Conservation (phyloP, 2,329 filamentous ascomycete species). For the Phialemonium atrogriseum region DNA sequence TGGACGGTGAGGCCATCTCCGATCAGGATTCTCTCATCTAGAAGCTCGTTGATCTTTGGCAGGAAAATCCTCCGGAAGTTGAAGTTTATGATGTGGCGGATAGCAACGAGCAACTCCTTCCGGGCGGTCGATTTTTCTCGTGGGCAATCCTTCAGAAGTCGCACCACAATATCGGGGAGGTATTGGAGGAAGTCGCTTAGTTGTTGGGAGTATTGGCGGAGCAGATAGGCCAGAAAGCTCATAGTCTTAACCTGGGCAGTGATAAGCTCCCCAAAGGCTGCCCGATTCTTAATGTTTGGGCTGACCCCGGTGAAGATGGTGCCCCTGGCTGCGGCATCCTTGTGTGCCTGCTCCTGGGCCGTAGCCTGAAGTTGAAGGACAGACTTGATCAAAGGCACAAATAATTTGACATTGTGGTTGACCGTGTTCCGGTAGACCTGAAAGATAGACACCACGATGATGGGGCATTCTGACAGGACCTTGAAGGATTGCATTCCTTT, state of each 20-base stretch:
- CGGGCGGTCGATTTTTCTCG: slow-evolving; percentile 87
- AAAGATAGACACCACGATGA: slow-evolving; percentile 97
- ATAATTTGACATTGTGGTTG: slow-evolving; percentile 75
- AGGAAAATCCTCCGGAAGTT: slow-evolving; percentile 95
- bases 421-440: slow-evolving; percentile 82
- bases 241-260: slow-evolving; percentile 98
- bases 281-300: slow-evolving; percentile 84
- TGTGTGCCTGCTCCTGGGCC: slow-evolving; percentile 86
- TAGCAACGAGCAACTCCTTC: slow-evolving; percentile 92
- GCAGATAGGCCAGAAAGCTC: slow-evolving; percentile 92
- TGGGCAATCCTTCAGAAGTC: slow-evolving; percentile 86
- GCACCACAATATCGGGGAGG: slow-evolving; percentile 82
- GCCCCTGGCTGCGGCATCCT: slow-evolving; percentile 69
- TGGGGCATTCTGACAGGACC: slow-evolving; percentile 93
- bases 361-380: slow-evolving; percentile 84
- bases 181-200: slow-evolving; percentile 80
- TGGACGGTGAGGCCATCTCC: slow-evolving; percentile 95
- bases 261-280: slow-evolving; percentile 94
- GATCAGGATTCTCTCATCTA: slow-evolving; percentile 90
- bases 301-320: slow-evolving; percentile 89
- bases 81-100: slow-evolving; percentile 98
- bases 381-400: slow-evolving; percentile 88
- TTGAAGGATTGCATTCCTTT: slow-evolving; percentile 99
- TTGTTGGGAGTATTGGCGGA: slow-evolving; percentile 80
- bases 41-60: slow-evolving; percentile 84